phyloP scores from a whole-genome alignment of 345 rosid species.

The Adansonia digitata region DNA sequence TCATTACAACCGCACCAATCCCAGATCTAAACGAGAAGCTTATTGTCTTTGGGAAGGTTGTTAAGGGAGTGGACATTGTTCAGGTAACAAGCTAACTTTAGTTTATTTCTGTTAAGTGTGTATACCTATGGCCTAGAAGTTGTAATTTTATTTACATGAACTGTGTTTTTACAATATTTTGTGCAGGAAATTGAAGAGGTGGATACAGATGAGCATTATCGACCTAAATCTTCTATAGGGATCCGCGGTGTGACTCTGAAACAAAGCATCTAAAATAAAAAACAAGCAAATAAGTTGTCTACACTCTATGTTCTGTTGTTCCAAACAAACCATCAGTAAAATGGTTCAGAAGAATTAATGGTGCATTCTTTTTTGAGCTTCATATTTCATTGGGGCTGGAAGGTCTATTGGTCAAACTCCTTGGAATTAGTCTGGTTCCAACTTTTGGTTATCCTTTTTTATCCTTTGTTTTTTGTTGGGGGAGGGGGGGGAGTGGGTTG shows the following conservation, averaged over 20 bases:
- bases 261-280: constrained; percentile 38
- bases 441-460: background rate
- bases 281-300: background rate
- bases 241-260: constrained; percentile 52
- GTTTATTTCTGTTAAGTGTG: background rate
- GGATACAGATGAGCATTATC: constrained; percentile 85
- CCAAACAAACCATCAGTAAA: background rate
- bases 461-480: background rate
- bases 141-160: background rate
- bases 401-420: background rate
- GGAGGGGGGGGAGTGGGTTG: background rate
- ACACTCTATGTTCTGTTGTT: background rate
- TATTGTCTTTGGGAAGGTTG: constrained; percentile 52
- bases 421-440: background rate
- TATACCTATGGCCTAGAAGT: too few relatives aligned
- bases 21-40: constrained; percentile 59
- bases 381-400: background rate
- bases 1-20: constrained; percentile 57
- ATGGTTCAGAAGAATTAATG: background rate
- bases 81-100: constrained; percentile 28
- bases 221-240: constrained; percentile 63
- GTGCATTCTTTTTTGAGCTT: background rate
- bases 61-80: constrained; percentile 56
- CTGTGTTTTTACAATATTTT: constrained; percentile 7
- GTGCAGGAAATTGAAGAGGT: constrained; percentile 93